phyloP scores from a whole-genome alignment of 768 basidiomycete species.

The Kwoniella bestiolae region DNA sequence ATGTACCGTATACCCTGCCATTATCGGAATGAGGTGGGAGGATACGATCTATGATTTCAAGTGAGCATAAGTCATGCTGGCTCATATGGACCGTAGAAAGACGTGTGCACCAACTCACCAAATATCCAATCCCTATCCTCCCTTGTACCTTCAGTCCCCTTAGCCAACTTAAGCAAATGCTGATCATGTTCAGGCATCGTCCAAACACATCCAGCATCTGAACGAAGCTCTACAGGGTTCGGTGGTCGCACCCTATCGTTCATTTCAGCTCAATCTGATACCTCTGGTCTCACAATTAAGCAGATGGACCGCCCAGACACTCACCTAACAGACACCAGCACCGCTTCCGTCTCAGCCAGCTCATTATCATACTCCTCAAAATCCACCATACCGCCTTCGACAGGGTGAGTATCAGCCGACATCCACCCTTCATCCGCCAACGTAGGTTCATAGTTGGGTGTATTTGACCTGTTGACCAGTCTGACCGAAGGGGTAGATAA shows the following conservation, averaged over 20 bases:
- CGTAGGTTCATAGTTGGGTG: slow-evolving; percentile 37
- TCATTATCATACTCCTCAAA: slow-evolving; percentile 29
- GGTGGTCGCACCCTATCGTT: slow-evolving; percentile 48
- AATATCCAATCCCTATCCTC: slow-evolving; percentile 54
- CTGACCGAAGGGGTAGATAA: slow-evolving; percentile 8
- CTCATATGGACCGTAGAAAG: neutral
- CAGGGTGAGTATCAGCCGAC: slow-evolving; percentile 6
- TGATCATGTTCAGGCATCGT: slow-evolving; percentile 39
- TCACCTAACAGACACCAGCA: slow-evolving; percentile 54
- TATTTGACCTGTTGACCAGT: slow-evolving; percentile 20
- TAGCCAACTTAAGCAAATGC: slow-evolving; percentile 44
- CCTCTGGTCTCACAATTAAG: neutral
- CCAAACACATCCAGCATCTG: slow-evolving; percentile 45
- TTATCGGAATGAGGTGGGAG: slow-evolving; percentile 48
- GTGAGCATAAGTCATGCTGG: too few relatives aligned
- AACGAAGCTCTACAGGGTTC: slow-evolving; percentile 37
- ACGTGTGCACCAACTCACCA: slow-evolving; percentile 31
- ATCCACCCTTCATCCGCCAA: slow-evolving; percentile 28
- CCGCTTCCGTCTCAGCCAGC: slow-evolving; percentile 44
- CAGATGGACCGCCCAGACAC: neutral
- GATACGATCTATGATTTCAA: slow-evolving; percentile 53
- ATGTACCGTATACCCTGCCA: slow-evolving; percentile 44
- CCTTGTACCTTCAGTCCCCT: slow-evolving; percentile 39
- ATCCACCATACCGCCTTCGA: slow-evolving; percentile 1
- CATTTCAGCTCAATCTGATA: slow-evolving; percentile 6